Base-by-base conservation (phyloP, 805 yeast species). In the Candida nitratophila region DNA sequence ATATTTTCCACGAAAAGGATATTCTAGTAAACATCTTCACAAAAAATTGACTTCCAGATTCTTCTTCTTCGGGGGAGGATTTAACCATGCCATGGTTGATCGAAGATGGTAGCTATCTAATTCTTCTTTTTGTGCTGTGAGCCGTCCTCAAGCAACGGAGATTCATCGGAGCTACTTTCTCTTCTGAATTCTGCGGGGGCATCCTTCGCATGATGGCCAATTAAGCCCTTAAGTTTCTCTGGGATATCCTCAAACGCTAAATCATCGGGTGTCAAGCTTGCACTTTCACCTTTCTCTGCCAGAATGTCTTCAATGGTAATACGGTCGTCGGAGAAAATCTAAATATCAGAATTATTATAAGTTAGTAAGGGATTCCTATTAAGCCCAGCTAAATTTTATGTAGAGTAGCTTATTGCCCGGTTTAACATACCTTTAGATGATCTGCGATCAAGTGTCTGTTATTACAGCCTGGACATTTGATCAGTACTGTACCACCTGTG, bases 401-500 rank as follows among this genome's bases (percentile, higher is more conserved):
- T n/a, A n/a, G n/a, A n/a, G n/a, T n/a, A n/a, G n/a, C n/a, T n/a
- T n/a, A n/a, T n/a, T n/a, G n/a, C n/a, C 9, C n/a, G 12, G n/a
- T 20, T 7, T 24, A n/a, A 60, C 69, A 42, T 51, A 68, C 73
- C 57, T 79, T 82, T 47, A 84, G 64, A 57, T 84, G 90, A 59
- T 91, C 98, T 0, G 97, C 96, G 35, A 91, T 90, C 57, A 91
- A 66, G 59, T 91, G 98, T 50, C 96, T 77, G 56, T 77, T 82
- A 50, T 83, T 74, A 61, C 98, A 91, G 15, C 89, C 86, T 0
- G 98, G 98, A 60, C 98, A 91, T 56, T 87, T 88, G 21, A 91
- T 83, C 41, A 88, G 66, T 3, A 91, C 96, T 0, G 96, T 82
- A 1, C 98, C 98, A 10, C 71, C 68, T 14, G 83, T 77, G 60